Conservation (phyloP, 805 yeast genomes). For the Clavispora santaluciae region DNA sequence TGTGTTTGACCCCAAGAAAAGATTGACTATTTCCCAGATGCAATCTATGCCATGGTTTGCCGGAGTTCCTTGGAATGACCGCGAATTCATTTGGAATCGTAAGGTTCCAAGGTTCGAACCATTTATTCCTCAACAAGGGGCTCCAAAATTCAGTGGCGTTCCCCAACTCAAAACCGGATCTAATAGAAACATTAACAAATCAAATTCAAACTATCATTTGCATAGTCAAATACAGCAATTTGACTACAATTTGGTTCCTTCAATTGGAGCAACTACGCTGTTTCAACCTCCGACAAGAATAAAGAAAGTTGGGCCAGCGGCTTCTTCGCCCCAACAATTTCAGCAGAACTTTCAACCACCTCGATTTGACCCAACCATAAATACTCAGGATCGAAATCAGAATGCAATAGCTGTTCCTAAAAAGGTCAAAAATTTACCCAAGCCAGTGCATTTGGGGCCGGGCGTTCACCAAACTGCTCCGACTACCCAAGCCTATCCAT, state of each 20-base stretch:
- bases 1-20: constrained; percentile 26
- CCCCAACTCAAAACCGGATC: constrained; percentile 33
- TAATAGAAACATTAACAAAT: constrained; percentile 33
- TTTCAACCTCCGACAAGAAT: constrained; percentile 33
- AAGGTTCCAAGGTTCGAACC: constrained; percentile 27
- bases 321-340: neutral
- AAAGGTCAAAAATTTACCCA: neutral
- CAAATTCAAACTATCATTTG: constrained; percentile 34
- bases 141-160: constrained; percentile 3
- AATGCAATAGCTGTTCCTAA: neutral
- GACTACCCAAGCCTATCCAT: neutral
- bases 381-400: neutral
- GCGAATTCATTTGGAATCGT: constrained; percentile 33
- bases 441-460: neutral
- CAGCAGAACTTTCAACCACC: constrained; percentile 1
- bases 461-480: neutral
- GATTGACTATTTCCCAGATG: constrained; percentile 31
- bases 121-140: constrained; percentile 3
- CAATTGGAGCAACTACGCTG: constrained; percentile 24
- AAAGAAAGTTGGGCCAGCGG: constrained; percentile 15
- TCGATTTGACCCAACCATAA: neutral
- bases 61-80: constrained; percentile 38
- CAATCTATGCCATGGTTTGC: constrained; percentile 33
- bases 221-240: constrained; percentile 34
- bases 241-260: constrained; percentile 31